Evolutionary conservation across 495 filamentous ascomycete genomes (phyloP), one percentile per base, ranked within the genome.

Genomic region (Amorphotheca resinae): DNA sequence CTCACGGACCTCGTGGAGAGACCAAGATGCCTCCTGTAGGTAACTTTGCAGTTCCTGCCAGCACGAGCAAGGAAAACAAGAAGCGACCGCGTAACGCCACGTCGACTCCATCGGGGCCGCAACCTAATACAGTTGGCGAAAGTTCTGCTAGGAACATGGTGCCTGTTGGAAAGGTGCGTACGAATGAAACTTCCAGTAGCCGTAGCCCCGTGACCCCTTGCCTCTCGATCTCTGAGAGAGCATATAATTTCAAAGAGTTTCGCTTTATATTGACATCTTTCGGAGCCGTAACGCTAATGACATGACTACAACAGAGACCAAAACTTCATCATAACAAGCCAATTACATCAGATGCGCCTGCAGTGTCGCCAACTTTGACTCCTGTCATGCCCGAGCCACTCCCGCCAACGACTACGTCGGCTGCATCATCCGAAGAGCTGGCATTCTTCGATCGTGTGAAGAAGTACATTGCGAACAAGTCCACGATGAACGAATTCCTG

Each of bases 371-470:
- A 1, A 91, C 82, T 4, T 65, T 99, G 42, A 82, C 86, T 2
- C 93, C 93, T 0, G 74, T 80, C 38, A 72, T 89, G 18, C 93
- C 93, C 3, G 83, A 87, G 51, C 86, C 93, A 0, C 66, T 96
- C 15, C 75, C 79, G 9, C 86, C 89, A 1, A 77, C 76, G 0
- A 75, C 76, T 0, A 72, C 77, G 16, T 71, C 80, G 16, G 63
- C 65, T 23, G 70, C 77, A 6, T 68, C 65, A 1, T 62, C 64
- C 22, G 93, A 96, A 33, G 87, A 95, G 51, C 66, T 95, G 22
- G 77, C 79, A 1, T 95, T 95, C 61, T 99, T 99, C 46, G 93
- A 99, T 36, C 77, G 87, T 11, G 87, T 91, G 35, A 95, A 93
- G 72, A 99, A 99, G 60, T 88, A 79, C 60, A 84, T 99, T 46